Evolutionary conservation across 768 basidiomycete genomes (phyloP).

Genomic region (Ramaria sp.): DNA sequence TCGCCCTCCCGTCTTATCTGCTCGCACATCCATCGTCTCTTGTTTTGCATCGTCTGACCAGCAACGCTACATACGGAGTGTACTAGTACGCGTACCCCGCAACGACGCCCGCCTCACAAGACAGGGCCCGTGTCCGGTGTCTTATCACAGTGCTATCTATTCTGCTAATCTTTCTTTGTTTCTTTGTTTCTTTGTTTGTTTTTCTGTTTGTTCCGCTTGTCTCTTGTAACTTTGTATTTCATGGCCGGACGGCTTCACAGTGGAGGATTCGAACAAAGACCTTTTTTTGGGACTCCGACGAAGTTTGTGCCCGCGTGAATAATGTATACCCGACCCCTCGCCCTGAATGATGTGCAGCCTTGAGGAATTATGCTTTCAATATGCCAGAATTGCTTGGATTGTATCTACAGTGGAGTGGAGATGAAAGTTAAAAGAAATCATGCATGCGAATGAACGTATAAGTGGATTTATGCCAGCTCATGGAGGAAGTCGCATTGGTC

Average conservation of each 20-base stretch:
- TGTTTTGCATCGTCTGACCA: neutral
- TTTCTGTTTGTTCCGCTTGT: neutral
- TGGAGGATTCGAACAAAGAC: conserved; percentile 1
- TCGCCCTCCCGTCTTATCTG: conserved; percentile 15
- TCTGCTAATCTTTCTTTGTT: conserved; percentile 4
- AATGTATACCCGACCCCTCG: too few species aligned
- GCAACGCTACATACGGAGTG: conserved; percentile 2
- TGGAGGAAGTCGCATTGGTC: conserved; percentile 84
- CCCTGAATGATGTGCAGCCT: neutral
- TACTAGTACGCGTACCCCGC: neutral
- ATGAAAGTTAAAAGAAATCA: neutral
- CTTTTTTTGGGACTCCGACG: conserved; percentile 2
- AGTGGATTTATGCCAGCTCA: conserved; percentile 24
- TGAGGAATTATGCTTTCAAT: neutral
- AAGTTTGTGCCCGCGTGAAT: neutral
- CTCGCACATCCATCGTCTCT: neutral
- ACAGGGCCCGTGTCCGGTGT: neutral
- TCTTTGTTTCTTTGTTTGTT: neutral
- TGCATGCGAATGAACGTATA: neutral
- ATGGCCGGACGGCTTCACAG: conserved; percentile 2
- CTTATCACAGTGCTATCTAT: conserved; percentile 5
- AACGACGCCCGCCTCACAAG: neutral
- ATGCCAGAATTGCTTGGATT: neutral
- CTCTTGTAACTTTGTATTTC: conserved; percentile 2
- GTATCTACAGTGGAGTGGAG: neutral